These are phyloP conservation scores for Oehlia diaphana DNA, from an alignment of 192 early-diverging fungal species.

Conservation along the genomic window DNA sequence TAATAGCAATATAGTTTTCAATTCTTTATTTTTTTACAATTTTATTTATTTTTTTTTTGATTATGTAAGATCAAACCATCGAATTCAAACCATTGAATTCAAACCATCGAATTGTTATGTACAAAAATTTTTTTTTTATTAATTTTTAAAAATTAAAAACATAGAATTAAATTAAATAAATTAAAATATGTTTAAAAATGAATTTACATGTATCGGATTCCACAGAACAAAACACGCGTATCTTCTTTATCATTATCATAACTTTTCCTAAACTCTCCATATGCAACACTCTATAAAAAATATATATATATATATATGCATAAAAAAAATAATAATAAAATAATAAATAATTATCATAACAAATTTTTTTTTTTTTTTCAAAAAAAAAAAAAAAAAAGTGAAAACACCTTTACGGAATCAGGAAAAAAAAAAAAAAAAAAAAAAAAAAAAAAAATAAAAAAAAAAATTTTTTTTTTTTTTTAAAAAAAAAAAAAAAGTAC, in stretches of 20 bases:
- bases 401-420: constrained; percentile 52
- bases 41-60: neutral
- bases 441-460: neutral
- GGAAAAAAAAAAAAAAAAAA: constrained; percentile 61
- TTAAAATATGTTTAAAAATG: neutral
- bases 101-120: no score
- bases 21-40: constrained; percentile 38
- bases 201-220: constrained; percentile 74
- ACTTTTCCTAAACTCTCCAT: constrained; percentile 75
- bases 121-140: neutral
- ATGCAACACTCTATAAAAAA: constrained; percentile 65
- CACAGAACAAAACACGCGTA: constrained; percentile 78
- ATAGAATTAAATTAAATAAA: no score
- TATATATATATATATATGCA: no score
- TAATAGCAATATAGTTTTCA: constrained; percentile 67
- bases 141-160: no score
- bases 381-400: no score
- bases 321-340: no score
- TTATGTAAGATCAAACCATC: neutral
- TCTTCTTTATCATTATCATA: constrained; percentile 69
- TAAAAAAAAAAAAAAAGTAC: neutral
- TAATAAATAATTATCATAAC: no score
- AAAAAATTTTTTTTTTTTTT: no score
- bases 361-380: no score
- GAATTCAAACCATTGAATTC: neutral